Evolutionary conservation across 768 basidiomycete genomes (phyloP), one percentile per base, ranked within the genome.

Genomic region (Zangia roseola): DNA sequence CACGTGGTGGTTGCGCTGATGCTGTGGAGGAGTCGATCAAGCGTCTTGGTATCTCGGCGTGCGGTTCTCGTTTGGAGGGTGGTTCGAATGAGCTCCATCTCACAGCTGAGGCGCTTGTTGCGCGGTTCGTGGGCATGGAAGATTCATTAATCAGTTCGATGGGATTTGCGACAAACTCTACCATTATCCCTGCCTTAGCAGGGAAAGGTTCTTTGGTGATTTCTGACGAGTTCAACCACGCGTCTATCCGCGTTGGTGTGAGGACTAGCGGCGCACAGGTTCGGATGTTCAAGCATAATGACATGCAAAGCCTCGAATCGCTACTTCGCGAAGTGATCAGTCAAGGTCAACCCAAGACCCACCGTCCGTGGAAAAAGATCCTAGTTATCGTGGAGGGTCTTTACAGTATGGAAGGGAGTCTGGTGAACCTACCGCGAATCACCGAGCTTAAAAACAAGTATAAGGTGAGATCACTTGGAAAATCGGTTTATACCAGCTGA

Each of bases 361-460:
- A 98, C 61, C 72, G 97, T n/a, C 95, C 95, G 12, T 98, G 97
- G 97, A 97, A 95, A 76, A 97, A 95, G 75, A 98, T 99, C 52
- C 69, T 99, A 33, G 56, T 99, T 37, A 82, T 97, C 46, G 92
- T 98, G 12, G 97, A 99, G 66, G 97, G 97, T 3, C 69, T 99
- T 37, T 98, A 92, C 72, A 93, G 90, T 53, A 99, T 99, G 97
- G 97, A 98, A 71, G 97, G 97, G n/a, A 94, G 91, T 9, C 60
- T 98, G 56, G 83, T 88, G 30, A 83, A 97, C 65, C 62, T 99
- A 36, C 97, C 94, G 4, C 75, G 61, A 12, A 73, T 99, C 46
- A 58, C 98, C 49, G 87, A 88, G 55, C 76, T 99, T 44, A 98
- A 97, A 77, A 78, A 86, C 67, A 88, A 85, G 64, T 98, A 97